Conservation (phyloP, 1,139 yeast species). For the Debaryomyces sp. region DNA sequence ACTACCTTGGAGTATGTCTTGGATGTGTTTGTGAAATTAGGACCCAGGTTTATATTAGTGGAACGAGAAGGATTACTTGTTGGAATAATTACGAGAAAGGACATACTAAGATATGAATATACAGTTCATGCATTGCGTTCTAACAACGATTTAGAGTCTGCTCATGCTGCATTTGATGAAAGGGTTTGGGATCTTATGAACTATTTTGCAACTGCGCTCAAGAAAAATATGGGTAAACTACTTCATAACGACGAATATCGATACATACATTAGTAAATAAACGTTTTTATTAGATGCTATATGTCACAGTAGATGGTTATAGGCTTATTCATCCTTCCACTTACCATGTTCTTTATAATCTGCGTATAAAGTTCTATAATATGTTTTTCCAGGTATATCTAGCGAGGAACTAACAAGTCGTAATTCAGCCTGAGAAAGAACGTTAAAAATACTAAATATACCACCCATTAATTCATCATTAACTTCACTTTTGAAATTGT, state of each 20-base stretch:
- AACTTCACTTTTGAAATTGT: slow-evolving; percentile 48
- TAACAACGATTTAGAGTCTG: slow-evolving; percentile 13
- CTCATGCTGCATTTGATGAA: slow-evolving; percentile 31
- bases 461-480: slow-evolving; percentile 59
- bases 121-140: slow-evolving; percentile 29
- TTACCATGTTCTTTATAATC: slow-evolving; percentile 80
- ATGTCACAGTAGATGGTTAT: neutral
- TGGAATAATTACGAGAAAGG: slow-evolving; percentile 71
- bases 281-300: neutral
- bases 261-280: slow-evolving; percentile 10
- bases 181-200: slow-evolving; percentile 42
- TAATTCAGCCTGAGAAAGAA: slow-evolving; percentile 68
- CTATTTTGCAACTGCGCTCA: slow-evolving; percentile 20
- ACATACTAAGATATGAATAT: slow-evolving; percentile 58
- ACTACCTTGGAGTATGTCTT: slow-evolving; percentile 65
- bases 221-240: slow-evolving; percentile 33
- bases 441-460: slow-evolving; percentile 65
- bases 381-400: slow-evolving; percentile 70
- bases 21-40: slow-evolving; percentile 74
- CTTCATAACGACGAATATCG: slow-evolving; percentile 34
- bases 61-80: slow-evolving; percentile 53
- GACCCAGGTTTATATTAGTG: slow-evolving; percentile 76
- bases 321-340: slow-evolving; percentile 66
- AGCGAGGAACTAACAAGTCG: slow-evolving; percentile 66
- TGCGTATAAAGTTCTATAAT: slow-evolving; percentile 66